Evolutionary conservation across 805 yeast species (phyloP).

Genomic region (Pichia eremophila): DNA sequence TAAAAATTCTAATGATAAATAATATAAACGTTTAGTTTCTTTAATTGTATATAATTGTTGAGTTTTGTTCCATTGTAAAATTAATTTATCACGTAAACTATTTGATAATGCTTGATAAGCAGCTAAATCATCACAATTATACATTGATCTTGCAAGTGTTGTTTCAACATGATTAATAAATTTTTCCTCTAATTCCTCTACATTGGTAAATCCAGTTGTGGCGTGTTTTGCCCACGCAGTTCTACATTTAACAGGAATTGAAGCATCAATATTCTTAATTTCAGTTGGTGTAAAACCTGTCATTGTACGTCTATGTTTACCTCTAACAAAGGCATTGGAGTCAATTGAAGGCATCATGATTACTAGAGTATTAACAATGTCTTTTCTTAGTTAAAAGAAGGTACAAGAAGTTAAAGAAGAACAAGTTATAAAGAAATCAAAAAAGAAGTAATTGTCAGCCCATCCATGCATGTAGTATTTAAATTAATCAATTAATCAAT

Average conservation of each 20-base stretch:
- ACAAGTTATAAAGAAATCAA: not conserved
- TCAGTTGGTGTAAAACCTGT: conserved; percentile 91
- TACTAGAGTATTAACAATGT: too few species aligned
- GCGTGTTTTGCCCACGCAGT: conserved; percentile 68
- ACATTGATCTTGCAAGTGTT: conserved; percentile 80
- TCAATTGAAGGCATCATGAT: conserved; percentile 4
- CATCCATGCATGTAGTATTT: too few species aligned
- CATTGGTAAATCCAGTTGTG: conserved; percentile 38
- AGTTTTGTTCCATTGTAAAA: conserved; percentile 86
- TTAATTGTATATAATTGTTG: conserved; percentile 80
- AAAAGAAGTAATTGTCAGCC: too few species aligned
- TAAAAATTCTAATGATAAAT: conserved; percentile 76
- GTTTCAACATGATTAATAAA: conserved; percentile 87
- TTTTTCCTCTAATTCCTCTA: conserved; percentile 52
- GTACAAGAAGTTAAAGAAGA: not conserved
- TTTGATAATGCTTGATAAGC: conserved; percentile 86
- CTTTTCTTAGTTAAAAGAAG: not conserved
- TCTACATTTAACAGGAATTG: conserved; percentile 72
- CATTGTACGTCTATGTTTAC: conserved; percentile 58
- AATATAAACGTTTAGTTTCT: conserved; percentile 81
- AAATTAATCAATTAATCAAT: too few species aligned
- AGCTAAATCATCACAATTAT: conserved; percentile 86
- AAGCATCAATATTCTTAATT: conserved; percentile 70
- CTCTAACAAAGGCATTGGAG: not conserved
- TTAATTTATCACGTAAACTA: conserved; percentile 68